Base-by-base conservation (phyloP, 345 rosid genomes). In the Acer negundo region DNA sequence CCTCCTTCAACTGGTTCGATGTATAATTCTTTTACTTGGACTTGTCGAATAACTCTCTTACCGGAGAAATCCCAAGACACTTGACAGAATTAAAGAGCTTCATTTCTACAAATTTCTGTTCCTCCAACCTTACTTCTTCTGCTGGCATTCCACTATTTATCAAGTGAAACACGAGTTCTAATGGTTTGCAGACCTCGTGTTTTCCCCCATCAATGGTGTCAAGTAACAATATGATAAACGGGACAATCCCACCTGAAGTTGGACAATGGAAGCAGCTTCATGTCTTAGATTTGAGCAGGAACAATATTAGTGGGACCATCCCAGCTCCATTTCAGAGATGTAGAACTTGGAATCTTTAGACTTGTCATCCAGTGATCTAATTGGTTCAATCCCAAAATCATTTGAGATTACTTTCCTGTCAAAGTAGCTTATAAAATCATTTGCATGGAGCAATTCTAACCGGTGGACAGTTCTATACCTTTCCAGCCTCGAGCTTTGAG, bases 1-100 rank as follows among this genome's bases (percentile, higher is more conserved):
- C 98, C 99, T 80, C 61, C 40, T 10, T 95, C 98, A 98, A 87
- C 90, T 13, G 99, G 96, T 68, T 85, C 86, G 86, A 91, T 93
- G 97, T 96, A 91, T 83, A 87, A 70, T 67, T 78, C 75, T 95
- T 95, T 81, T 95, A 93, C 83, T 79, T 95, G 82, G 99, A 95
- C 82, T 85, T 95, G 72, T 95, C 99, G 6, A 95, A 93, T 84
- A 95, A 93, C 84, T 90, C 98, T 17, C 86, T 95, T 72, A 79
- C 89, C 0, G 99, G 99, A 72, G 92, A 88, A 79, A 88, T 95
- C 76, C 99, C 97, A 3, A 81, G 73, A 69, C 80, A 92, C 59
- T 75, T 95, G 80, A 89, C 84, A 1, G 75, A 87, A 77, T 87
- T 95, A 79, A 88, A 84, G 86, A 89, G 90, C 81, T 87, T 95